These are phyloP conservation scores for Drechmeria coniospora DNA, from an alignment of 2,329 filamentous ascomycete species.

Conservation along the genomic window DNA sequence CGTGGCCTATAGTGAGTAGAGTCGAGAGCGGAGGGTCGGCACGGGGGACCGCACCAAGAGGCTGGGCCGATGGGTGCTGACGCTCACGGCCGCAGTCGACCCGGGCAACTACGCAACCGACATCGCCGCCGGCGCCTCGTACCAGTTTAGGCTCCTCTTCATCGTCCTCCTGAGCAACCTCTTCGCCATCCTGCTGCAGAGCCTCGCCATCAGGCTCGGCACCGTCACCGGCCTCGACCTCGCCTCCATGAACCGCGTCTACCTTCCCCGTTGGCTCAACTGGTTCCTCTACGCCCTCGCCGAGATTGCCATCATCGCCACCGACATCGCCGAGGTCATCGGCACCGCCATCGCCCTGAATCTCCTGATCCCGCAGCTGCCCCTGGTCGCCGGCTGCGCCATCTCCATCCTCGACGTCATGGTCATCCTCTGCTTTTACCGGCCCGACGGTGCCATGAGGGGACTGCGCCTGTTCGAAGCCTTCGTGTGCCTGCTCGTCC, in stretches of 20 bases:
- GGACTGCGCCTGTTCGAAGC: constrained; percentile 48
- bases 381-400: constrained; percentile 52
- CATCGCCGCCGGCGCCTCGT: constrained; percentile 51
- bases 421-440: constrained; percentile 51
- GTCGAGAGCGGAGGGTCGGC: too few relatives aligned
- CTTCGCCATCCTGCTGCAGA: constrained; percentile 57
- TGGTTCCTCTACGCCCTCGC: constrained; percentile 45
- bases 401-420: constrained; percentile 55
- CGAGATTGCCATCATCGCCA: constrained; percentile 54
- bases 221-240: constrained; percentile 54
- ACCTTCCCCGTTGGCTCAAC: constrained; percentile 51
- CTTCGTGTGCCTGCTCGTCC: constrained; percentile 45
- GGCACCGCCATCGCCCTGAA: constrained; percentile 57
- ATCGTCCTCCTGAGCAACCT: constrained; percentile 54
- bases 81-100: constrained; percentile 26
- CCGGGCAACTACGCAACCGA: constrained; percentile 57
- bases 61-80: too few relatives aligned
- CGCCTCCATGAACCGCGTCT: constrained; percentile 48
- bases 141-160: constrained; percentile 51
- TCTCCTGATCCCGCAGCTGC: constrained; percentile 45
- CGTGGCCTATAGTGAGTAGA: constrained; percentile 43
- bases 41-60: too few relatives aligned
- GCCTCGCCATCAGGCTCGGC: constrained; percentile 52
- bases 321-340: constrained; percentile 58
- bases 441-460: constrained; percentile 40